These are phyloP conservation scores for Akanthomyces uredinophilus DNA, from an alignment of 2,329 filamentous ascomycete genomes.

Conservation along the genomic window DNA sequence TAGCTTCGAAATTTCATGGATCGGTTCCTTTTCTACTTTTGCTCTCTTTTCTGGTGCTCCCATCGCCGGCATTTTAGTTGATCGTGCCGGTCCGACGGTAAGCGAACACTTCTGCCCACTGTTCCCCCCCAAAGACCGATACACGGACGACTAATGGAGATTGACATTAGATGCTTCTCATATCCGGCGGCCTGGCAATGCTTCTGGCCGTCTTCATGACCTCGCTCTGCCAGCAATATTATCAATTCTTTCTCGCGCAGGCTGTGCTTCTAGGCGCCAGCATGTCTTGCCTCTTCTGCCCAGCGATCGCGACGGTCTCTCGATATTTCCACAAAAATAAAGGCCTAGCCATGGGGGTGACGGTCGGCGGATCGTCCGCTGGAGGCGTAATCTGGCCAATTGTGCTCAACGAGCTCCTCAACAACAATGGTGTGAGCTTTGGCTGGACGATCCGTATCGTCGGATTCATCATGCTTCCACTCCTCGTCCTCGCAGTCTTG, in stretches of 20 bases:
- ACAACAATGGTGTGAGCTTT: slow-evolving; percentile 33
- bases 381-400: slow-evolving; percentile 59
- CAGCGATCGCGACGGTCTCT: slow-evolving; percentile 66
- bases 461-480: slow-evolving; percentile 38
- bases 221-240: slow-evolving; percentile 44
- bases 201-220: not conserved
- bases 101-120: slow-evolving; percentile 4
- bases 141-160: not conserved
- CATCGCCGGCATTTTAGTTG: slow-evolving; percentile 32
- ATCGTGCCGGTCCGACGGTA: slow-evolving; percentile 30
- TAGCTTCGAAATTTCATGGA: slow-evolving; percentile 30
- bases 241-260: slow-evolving; percentile 75
- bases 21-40: slow-evolving; percentile 31
- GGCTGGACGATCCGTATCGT: slow-evolving; percentile 40
- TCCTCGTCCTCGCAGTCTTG: slow-evolving; percentile 44
- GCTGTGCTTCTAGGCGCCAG: slow-evolving; percentile 66
- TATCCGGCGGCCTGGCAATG: not conserved
- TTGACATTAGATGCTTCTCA: not conserved
- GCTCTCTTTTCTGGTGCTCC: slow-evolving; percentile 31
- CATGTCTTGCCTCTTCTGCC: slow-evolving; percentile 71
- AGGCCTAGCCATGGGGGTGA: slow-evolving; percentile 72
- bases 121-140: not conserved
- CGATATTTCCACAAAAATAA: slow-evolving; percentile 70
- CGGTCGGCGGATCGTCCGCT: slow-evolving; percentile 64
- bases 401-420: slow-evolving; percentile 38